Evolutionary conservation across 73 alveolate genomes (phyloP).

Genomic region (Paramecium tetraurelia): DNA sequence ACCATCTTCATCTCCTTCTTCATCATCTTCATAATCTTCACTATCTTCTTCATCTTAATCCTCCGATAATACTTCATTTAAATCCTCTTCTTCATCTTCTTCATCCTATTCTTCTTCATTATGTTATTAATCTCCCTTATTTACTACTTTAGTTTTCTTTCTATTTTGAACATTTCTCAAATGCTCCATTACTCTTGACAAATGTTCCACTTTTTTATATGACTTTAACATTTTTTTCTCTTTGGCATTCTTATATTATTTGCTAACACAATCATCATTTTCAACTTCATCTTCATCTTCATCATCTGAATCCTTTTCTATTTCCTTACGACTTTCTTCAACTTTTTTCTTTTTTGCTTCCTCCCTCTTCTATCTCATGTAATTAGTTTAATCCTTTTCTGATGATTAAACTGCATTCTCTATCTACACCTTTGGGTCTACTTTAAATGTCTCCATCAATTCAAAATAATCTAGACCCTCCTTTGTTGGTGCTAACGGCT

Average conservation of each 20-base stretch:
- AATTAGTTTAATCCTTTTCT: background rate
- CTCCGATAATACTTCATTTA: background rate
- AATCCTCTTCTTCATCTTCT: background rate
- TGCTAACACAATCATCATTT: constrained; percentile 48
- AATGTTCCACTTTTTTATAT: constrained; percentile 33
- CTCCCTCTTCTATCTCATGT: background rate
- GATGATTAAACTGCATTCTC: background rate
- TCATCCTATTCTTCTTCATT: background rate
- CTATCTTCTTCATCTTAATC: background rate
- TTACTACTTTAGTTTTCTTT: background rate
- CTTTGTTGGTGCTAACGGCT: background rate
- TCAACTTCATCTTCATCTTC: background rate
- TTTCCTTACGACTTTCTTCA: background rate
- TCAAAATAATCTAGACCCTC: background rate
- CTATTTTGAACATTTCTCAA: background rate
- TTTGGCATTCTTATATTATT: background rate
- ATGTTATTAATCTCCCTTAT: background rate
- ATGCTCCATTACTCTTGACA: background rate
- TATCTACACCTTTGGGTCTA: background rate
- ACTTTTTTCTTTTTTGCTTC: background rate
- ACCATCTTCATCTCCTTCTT: background rate
- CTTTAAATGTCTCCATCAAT: background rate
- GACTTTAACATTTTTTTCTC: constrained; percentile 22
- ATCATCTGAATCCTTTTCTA: background rate
- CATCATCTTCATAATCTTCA: background rate